phyloP scores from a whole-genome alignment of 495 filamentous ascomycete genomes.

The Xanthoparmelia taractica region DNA sequence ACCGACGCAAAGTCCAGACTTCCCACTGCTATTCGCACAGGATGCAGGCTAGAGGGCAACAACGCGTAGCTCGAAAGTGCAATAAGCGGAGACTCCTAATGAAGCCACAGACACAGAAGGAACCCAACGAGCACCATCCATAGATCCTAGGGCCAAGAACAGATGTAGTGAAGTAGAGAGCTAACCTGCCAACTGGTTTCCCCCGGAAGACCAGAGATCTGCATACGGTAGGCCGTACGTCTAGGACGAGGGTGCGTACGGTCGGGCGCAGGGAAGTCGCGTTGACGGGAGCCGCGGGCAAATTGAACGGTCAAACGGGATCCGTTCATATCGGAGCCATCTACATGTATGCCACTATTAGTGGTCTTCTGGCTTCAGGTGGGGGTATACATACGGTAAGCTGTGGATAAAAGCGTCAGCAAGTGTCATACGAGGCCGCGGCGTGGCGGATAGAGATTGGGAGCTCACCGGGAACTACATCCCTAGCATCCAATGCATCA shows the following conservation, averaged over 20 bases:
- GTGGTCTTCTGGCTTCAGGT: not conserved
- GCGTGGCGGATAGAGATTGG: constrained; percentile 16
- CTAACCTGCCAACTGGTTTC: constrained; percentile 99
- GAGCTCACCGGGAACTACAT: constrained; percentile 86
- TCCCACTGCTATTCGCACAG: constrained; percentile 4
- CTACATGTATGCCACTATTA: constrained; percentile 37
- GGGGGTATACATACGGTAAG: constrained; percentile 14
- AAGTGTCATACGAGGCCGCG: constrained; percentile 38
- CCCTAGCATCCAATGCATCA: constrained; percentile 90
- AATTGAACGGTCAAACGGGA: constrained; percentile 96
- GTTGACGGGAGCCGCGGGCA: constrained; percentile 85
- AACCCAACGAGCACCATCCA: constrained; percentile 16
- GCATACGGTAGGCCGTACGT: constrained; percentile 92
- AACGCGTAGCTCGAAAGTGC: not conserved
- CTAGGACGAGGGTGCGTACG: constrained; percentile 82
- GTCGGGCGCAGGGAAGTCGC: constrained; percentile 67
- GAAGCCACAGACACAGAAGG: constrained; percentile 7
- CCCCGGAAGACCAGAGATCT: constrained; percentile 88
- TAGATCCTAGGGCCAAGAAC: constrained; percentile 22
- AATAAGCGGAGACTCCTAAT: not conserved
- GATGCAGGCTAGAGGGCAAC: not conserved
- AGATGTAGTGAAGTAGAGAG: constrained; percentile 34
- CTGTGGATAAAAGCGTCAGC: constrained; percentile 8
- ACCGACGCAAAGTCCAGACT: constrained; percentile 8
- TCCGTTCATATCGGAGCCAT: constrained; percentile 97